Percentiles rank a stretch among this genome's conserved stretches.
Evolutionary conservation across 2,329 filamentous ascomycete genomes (phyloP).

Genomic region (Pyricularia pennisetigena): DNA sequence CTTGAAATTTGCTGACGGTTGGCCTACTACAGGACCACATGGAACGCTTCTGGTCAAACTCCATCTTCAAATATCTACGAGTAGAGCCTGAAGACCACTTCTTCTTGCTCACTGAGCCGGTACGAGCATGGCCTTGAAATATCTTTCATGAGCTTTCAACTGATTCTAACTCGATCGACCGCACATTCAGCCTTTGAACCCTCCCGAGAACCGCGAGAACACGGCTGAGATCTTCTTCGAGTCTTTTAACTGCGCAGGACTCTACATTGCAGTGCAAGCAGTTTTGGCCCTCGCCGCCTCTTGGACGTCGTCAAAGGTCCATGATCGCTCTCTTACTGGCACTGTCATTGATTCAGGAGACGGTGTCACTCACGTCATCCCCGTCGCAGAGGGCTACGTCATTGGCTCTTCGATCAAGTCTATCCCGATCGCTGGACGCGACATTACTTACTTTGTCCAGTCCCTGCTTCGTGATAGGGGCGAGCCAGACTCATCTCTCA

Average conservation of each 20-base stretch:
- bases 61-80: conserved; percentile 98
- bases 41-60: conserved; percentile 99
- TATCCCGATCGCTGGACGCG: conserved; percentile 93
- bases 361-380: conserved; percentile 97
- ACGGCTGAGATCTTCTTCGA: conserved; percentile 99
- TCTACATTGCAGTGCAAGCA: conserved; percentile 97
- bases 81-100: conserved; percentile 98
- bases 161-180: background rate
- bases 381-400: conserved; percentile 96
- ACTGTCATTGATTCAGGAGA: conserved; percentile 98
- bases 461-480: conserved; percentile 90
- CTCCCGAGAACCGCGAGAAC: conserved; percentile 96
- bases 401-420: conserved; percentile 99
- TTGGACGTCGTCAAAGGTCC: conserved; percentile 97
- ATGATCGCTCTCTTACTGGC: conserved; percentile 88
- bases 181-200: conserved; percentile 70
- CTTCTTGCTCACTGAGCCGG: conserved; percentile 94
- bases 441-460: conserved; percentile 98
- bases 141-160: background rate
- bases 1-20: conserved; percentile 10
- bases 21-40: conserved; percentile 69
- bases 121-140: conserved; percentile 32
- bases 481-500: conserved; percentile 91
- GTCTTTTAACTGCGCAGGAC: conserved; percentile 97
- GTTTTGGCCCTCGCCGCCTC: conserved; percentile 93